Evolutionary conservation across 2,329 filamentous ascomycete genomes (phyloP).

Genomic region (Sporothrix variecibatus): DNA sequence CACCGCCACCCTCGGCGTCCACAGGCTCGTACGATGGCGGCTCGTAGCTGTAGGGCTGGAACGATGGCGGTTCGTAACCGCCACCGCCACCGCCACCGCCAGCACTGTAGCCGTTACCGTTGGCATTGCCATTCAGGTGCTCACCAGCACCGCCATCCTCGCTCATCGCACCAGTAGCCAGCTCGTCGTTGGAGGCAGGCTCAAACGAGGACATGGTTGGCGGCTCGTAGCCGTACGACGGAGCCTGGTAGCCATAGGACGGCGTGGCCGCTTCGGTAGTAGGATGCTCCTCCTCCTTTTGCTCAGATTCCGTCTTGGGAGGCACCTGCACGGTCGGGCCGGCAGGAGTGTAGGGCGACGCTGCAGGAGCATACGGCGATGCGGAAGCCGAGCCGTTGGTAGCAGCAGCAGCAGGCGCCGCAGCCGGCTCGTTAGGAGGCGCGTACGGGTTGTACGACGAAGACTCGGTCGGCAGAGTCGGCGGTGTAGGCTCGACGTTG

Average conservation of each 20-base stretch:
- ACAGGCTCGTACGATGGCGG: slow-evolving; percentile 58
- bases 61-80: slow-evolving; percentile 64
- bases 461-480: slow-evolving; percentile 1
- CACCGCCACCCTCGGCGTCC: slow-evolving; percentile 46
- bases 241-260: slow-evolving; percentile 45
- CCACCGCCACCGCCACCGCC: slow-evolving; percentile 41
- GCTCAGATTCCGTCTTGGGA: background rate
- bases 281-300: background rate
- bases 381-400: slow-evolving; percentile 30
- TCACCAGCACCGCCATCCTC: slow-evolving; percentile 25
- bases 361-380: slow-evolving; percentile 27
- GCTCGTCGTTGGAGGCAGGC: slow-evolving; percentile 22
- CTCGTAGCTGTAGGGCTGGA: slow-evolving; percentile 60
- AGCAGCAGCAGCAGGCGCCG: background rate
- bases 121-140: background rate
- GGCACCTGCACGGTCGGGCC: background rate
- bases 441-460: slow-evolving; percentile 30
- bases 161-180: background rate
- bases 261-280: slow-evolving; percentile 8
- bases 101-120: slow-evolving; percentile 34
- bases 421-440: slow-evolving; percentile 1
- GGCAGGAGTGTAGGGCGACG: background rate
- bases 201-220: slow-evolving; percentile 43
- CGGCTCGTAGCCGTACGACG: slow-evolving; percentile 56
- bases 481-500: slow-evolving; percentile 26